Percentiles rank a stretch among this genome's conserved stretches.
Conservation (phyloP, 2,329 filamentous ascomycete species). For the Xylaria sp. region DNA sequence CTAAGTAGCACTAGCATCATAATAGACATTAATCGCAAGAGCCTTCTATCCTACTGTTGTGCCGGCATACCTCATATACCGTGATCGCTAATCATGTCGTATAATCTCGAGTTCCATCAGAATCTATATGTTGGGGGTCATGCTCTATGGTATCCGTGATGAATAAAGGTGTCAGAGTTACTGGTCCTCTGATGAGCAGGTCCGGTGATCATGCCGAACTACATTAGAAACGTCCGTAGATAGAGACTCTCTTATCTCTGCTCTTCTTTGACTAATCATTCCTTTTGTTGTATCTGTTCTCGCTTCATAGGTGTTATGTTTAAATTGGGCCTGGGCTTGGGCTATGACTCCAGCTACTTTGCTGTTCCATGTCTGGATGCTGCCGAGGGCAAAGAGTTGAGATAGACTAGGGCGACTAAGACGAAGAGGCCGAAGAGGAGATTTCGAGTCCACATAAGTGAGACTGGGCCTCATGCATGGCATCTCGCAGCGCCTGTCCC, state of each 20-base stretch:
- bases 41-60: background rate
- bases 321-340: background rate
- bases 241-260: background rate
- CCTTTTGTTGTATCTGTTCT: background rate
- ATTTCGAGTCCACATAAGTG: background rate
- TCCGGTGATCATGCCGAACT: background rate
- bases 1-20: constrained; percentile 18
- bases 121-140: background rate
- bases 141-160: constrained; percentile 24
- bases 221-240: background rate
- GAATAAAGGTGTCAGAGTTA: background rate
- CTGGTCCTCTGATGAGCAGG: background rate
- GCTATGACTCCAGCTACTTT: background rate
- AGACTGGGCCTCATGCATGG: background rate
- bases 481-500: background rate
- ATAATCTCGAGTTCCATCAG: background rate
- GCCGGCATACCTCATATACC: background rate
- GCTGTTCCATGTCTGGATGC: background rate
- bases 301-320: background rate
- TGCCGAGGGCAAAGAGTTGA: background rate
- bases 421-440: background rate
- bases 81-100: background rate
- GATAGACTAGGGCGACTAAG: background rate
- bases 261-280: background rate
- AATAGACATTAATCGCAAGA: constrained; percentile 28